Conservation (phyloP, 2,329 filamentous ascomycete genomes). For the Alternaria burnsii region DNA sequence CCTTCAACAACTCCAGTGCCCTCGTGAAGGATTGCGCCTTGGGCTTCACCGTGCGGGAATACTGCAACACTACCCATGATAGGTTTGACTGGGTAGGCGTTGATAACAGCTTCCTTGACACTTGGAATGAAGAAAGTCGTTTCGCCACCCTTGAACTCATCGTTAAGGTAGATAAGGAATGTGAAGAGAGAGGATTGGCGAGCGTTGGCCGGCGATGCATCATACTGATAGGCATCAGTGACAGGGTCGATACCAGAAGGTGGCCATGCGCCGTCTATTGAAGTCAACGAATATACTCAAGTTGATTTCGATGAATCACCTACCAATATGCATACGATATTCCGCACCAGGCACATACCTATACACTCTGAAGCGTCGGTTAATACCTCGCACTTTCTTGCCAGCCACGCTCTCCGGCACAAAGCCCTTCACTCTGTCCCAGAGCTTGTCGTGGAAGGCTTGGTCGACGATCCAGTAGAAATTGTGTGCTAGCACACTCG, state of each 20-base stretch:
- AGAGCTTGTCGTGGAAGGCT: constrained; percentile 69
- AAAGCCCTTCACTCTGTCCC: constrained; percentile 67
- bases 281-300: constrained; percentile 3
- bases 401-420: constrained; percentile 66
- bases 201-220: constrained; percentile 66
- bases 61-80: constrained; percentile 74
- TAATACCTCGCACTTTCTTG: constrained; percentile 68
- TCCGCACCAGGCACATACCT: constrained; percentile 77
- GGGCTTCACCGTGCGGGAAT: constrained; percentile 74
- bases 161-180: constrained; percentile 74
- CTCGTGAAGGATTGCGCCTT: constrained; percentile 72
- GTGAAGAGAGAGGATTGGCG: constrained; percentile 75
- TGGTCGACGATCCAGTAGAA: constrained; percentile 76
- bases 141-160: constrained; percentile 75
- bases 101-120: constrained; percentile 69
- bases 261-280: constrained; percentile 72
- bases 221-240: constrained; percentile 69
- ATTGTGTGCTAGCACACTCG: constrained; percentile 74
- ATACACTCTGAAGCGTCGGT: constrained; percentile 75
- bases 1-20: constrained; percentile 74
- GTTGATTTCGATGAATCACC: constrained; percentile 22
- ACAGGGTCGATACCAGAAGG: constrained; percentile 69
- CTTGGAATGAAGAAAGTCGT: constrained; percentile 76
- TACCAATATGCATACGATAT: constrained; percentile 71
- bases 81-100: constrained; percentile 73